phyloP scores from a whole-genome alignment of 2,329 filamentous ascomycete genomes.

The Trichoderma gracile region DNA sequence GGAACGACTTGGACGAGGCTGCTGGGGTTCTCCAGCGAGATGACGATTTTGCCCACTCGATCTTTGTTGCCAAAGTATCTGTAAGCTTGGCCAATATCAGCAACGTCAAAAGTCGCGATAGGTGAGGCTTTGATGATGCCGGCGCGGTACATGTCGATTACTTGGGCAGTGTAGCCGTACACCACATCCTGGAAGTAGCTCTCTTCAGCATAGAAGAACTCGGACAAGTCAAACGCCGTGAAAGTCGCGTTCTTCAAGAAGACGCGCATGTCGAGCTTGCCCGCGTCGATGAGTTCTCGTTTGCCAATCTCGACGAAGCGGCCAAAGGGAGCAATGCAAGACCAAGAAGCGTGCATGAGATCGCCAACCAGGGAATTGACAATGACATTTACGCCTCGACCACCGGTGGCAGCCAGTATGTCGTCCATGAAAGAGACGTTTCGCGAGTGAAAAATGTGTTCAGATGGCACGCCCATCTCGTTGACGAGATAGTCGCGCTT shows the following conservation, averaged over 20 bases:
- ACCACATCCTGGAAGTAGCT: conserved; percentile 4
- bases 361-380: conserved; percentile 35
- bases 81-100: conserved; percentile 28
- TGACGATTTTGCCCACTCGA: conserved; percentile 39
- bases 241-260: conserved; percentile 22
- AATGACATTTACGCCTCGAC: conserved; percentile 34
- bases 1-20: conserved; percentile 7
- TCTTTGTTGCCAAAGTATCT: conserved; percentile 29
- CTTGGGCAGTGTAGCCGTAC: conserved; percentile 13
- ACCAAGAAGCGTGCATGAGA: neutral
- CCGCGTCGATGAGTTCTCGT: conserved; percentile 11
- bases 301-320: conserved; percentile 23
- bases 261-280: conserved; percentile 11
- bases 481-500: conserved; percentile 34
- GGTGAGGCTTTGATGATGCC: conserved; percentile 4
- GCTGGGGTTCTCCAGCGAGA: conserved; percentile 30
- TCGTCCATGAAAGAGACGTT: conserved; percentile 32
- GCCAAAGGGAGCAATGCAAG: conserved; percentile 17
- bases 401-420: conserved; percentile 29
- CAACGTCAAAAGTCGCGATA: conserved; percentile 8
- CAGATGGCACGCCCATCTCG: conserved; percentile 32
- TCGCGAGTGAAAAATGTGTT: conserved; percentile 36
- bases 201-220: conserved; percentile 13
- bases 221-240: conserved; percentile 28
- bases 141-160: conserved; percentile 17